Conservation (phyloP, 441 rosid genomes). For the Croton setiger region DNA sequence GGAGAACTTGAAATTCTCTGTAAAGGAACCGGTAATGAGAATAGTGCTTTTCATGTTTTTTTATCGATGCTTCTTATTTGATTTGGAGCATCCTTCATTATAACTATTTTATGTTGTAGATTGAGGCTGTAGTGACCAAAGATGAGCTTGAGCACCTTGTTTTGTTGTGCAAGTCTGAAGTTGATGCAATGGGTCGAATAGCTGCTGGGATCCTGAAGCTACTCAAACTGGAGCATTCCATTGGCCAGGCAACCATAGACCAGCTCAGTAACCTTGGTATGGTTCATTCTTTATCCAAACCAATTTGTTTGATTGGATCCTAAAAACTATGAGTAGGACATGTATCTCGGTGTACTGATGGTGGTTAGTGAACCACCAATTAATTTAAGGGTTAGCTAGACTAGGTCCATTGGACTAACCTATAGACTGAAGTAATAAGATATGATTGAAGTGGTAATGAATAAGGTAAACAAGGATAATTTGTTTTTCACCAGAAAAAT, state of each 20-base stretch:
- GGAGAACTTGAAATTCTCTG: slow-evolving; percentile 80
- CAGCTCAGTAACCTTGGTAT: slow-evolving; percentile 95
- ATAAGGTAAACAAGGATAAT: too few species aligned
- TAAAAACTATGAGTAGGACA: background rate
- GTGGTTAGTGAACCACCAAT: background rate
- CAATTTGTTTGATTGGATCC: background rate
- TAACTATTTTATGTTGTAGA: slow-evolving; percentile 37
- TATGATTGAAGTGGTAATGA: too few species aligned
- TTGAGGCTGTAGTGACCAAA: slow-evolving; percentile 83
- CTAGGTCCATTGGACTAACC: too few species aligned
- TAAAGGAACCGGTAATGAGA: slow-evolving; percentile 74
- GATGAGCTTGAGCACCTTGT: slow-evolving; percentile 86
- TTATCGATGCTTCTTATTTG: background rate
- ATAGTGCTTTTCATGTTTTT: slow-evolving; percentile 15
- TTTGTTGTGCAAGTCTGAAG: slow-evolving; percentile 79
- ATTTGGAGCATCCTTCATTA: slow-evolving; percentile 6
- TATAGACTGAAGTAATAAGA: too few species aligned
- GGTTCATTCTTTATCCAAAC: slow-evolving; percentile 10
- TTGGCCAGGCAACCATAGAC: slow-evolving; percentile 75
- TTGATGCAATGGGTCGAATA: slow-evolving; percentile 88
- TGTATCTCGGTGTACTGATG: background rate
- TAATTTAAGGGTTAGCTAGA: background rate
- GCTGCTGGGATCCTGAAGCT: slow-evolving; percentile 80
- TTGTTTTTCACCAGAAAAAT: too few species aligned
- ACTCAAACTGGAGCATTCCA: slow-evolving; percentile 75